phyloP scores from a whole-genome alignment of 768 basidiomycete species.

The Leucogyrophana mollusca region DNA sequence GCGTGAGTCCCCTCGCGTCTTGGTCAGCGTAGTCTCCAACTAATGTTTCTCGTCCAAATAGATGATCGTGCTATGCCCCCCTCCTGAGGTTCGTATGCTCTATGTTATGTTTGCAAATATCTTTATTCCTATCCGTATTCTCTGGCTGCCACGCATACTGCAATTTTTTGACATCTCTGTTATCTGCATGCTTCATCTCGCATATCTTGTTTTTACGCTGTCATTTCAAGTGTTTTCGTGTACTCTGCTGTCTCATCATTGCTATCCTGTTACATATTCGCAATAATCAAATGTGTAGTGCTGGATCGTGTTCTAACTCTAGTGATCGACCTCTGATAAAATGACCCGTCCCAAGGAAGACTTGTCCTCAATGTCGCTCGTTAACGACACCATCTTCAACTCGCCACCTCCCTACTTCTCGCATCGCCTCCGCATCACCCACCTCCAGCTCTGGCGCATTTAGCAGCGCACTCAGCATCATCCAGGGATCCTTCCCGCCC shows the following conservation, averaged over 20 bases:
- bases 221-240: neutral
- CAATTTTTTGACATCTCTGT: neutral
- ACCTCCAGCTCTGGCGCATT: conserved; percentile 57
- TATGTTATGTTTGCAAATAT: neutral
- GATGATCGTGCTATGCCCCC: neutral
- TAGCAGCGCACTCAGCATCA: conserved; percentile 78
- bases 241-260: conserved; percentile 1
- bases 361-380: conserved; percentile 64
- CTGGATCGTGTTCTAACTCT: neutral
- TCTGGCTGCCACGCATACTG: conserved; percentile 1
- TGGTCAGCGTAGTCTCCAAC: neutral
- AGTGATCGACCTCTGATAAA: neutral
- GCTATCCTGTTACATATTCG: neutral
- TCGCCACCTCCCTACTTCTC: conserved; percentile 85
- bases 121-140: conserved; percentile 19
- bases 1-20: conserved; percentile 6
- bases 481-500: conserved; percentile 92
- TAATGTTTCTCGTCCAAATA: neutral
- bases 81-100: neutral
- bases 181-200: neutral
- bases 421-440: conserved; percentile 85
- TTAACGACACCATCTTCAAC: conserved; percentile 71
- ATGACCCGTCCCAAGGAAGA: too few relatives aligned
- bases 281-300: neutral
- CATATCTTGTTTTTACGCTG: neutral